Conservation (phyloP, 2,329 filamentous ascomycete species). For the Colletotrichum sp. region DNA sequence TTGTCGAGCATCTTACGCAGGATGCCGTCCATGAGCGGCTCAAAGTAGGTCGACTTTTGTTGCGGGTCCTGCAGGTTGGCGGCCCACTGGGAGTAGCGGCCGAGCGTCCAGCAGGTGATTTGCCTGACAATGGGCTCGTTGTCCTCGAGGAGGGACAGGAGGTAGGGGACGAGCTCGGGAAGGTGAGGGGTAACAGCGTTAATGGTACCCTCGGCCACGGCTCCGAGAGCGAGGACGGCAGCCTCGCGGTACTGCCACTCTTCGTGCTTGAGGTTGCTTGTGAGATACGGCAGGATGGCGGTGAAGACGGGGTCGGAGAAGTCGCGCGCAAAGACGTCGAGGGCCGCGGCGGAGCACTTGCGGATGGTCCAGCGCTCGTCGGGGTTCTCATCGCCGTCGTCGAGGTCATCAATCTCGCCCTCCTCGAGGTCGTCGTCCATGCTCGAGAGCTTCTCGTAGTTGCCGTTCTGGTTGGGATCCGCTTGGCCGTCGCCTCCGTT, state of each 20-base stretch:
- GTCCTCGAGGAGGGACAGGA: conserved; percentile 86
- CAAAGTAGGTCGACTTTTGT: conserved; percentile 80
- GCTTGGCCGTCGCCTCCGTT: conserved; percentile 58
- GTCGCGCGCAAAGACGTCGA: conserved; percentile 92
- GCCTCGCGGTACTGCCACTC: conserved; percentile 95
- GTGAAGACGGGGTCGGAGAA: conserved; percentile 90
- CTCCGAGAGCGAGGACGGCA: conserved; percentile 90
- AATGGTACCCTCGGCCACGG: conserved; percentile 94
- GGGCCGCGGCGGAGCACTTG: conserved; percentile 94
- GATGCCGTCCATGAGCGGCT: conserved; percentile 97
- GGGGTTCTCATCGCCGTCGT: conserved; percentile 80
- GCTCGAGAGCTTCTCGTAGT: conserved; percentile 59
- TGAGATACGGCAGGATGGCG: conserved; percentile 90
- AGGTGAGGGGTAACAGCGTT: conserved; percentile 88
- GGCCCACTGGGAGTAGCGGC: conserved; percentile 92
- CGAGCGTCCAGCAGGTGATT: conserved; percentile 97
- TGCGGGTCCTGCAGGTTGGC: conserved; percentile 71
- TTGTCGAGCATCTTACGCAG: conserved; percentile 92
- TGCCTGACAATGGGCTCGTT: conserved; percentile 88
- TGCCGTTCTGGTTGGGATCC: conserved; percentile 56
- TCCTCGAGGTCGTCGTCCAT: conserved; percentile 84
- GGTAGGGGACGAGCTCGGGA: conserved; percentile 86
- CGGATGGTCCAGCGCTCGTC: conserved; percentile 95
- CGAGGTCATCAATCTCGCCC: conserved; percentile 75
- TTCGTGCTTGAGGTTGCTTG: conserved; percentile 82